These are phyloP conservation scores for Cyberlindnera galapagoensis DNA, from an alignment of 805 yeast genomes.

Conservation along the genomic window DNA sequence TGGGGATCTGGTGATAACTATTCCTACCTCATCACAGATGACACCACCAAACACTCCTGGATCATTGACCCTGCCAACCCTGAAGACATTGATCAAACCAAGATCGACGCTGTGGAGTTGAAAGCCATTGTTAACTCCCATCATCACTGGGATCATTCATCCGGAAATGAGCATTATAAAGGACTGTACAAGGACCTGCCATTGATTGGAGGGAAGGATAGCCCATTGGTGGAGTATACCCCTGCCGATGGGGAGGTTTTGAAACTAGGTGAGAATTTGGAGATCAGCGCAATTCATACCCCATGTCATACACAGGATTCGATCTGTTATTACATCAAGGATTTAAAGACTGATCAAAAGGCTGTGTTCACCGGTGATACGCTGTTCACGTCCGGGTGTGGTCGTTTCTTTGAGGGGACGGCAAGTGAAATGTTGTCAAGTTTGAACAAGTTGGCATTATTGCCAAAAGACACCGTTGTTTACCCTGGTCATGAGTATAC, in stretches of 20 bases:
- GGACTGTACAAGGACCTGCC: constrained; percentile 39
- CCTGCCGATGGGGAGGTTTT: constrained; percentile 61
- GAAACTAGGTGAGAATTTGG: constrained; percentile 55
- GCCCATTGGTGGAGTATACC: constrained; percentile 63
- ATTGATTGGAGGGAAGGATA: constrained; percentile 78
- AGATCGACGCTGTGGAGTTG: constrained; percentile 39
- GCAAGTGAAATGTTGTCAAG: constrained; percentile 75
- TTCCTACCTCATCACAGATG: constrained; percentile 70
- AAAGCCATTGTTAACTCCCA: constrained; percentile 89
- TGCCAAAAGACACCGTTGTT: constrained; percentile 67
- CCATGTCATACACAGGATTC: constrained; percentile 99
- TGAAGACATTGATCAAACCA: constrained; percentile 46
- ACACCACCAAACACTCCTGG: constrained; percentile 62
- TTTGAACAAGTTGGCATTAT: constrained; percentile 48
- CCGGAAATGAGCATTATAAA: constrained; percentile 54
- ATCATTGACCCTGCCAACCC: constrained; percentile 93
- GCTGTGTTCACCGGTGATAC: constrained; percentile 97
- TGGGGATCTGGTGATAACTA: constrained; percentile 95
- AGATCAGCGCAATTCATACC: constrained; percentile 79
- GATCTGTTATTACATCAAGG: constrained; percentile 76
- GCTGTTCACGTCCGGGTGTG: constrained; percentile 89
- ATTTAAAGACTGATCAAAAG: constrained; percentile 48
- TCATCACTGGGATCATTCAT: constrained; percentile 94
- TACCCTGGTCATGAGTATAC: constrained; percentile 98
- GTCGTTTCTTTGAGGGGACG: constrained; percentile 91